A percentile compares a stretch with the other conserved stretches of the same genome.
These are phyloP conservation scores for Cyberlindnera veronae DNA, from an alignment of 805 yeast genomes.

Conservation along the genomic window DNA sequence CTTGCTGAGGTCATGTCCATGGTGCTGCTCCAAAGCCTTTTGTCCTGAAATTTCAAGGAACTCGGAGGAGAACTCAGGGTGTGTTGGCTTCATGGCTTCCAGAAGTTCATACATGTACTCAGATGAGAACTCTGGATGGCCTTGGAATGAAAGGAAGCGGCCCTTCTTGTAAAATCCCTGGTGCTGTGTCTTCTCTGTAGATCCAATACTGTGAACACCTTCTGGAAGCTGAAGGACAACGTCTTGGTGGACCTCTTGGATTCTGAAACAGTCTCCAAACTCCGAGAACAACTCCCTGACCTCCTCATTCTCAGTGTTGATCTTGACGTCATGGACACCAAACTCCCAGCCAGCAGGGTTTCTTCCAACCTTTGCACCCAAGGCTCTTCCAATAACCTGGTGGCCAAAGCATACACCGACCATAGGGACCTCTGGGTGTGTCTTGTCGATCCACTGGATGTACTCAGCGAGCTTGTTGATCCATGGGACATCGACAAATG, in stretches of 20 bases:
- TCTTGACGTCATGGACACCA: conserved; percentile 49
- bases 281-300: conserved; percentile 25
- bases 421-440: conserved; percentile 34
- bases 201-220: conserved; percentile 45
- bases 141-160: conserved; percentile 69
- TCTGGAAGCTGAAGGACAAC: conserved; percentile 43
- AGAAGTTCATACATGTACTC: conserved; percentile 47
- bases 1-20: conserved; percentile 11
- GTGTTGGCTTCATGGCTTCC: conserved; percentile 15
- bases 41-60: conserved; percentile 1
- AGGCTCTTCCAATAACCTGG: conserved; percentile 65
- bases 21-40: conserved; percentile 5
- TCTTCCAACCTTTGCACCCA: conserved; percentile 57
- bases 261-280: conserved; percentile 28
- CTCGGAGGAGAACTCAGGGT: conserved; percentile 5
- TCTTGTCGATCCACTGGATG: conserved; percentile 22
- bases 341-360: conserved; percentile 72
- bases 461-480: conserved; percentile 36
- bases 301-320: conserved; percentile 39
- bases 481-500: conserved; percentile 43
- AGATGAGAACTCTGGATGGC: conserved; percentile 83
- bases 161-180: conserved; percentile 64
- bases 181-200: conserved; percentile 48
- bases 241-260: conserved; percentile 61
- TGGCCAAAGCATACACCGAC: conserved; percentile 88